Evolutionary conservation across 164 flowering plant genomes (phyloP), one percentile per base, ranked within the genome.

Genomic region (Chimonanthus salicifolius): DNA sequence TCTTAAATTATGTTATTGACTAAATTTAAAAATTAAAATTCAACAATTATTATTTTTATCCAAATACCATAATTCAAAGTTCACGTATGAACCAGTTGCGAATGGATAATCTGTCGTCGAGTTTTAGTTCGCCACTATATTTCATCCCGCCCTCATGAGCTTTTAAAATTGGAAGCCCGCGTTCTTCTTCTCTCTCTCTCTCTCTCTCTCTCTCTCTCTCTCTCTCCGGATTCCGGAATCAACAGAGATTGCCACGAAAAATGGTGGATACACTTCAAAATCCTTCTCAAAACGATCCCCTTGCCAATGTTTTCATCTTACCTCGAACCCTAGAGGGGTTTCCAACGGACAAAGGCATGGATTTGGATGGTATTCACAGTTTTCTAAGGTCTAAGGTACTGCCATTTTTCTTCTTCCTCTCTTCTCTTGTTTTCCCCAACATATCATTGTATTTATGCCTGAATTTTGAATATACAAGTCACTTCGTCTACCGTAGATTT

Each of bases 281-380:
- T 7, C 47, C 44, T 13, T n/a, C 46, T 13, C 47, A 5, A 45
- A 66, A 66, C 48, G 68, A 66, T 66, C 68, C 68, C 48, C 11
- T 66, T 8, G 68, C 47, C 16, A 66, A 45, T 44, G 13, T 44
- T 11, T 66, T 66, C 68, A 47, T 45, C 6, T 15, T 66, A 6
- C 68, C 46, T 11, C 68, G 48, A 66, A 66, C 68, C 49, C 49
- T 66, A 46, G 68, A 66, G 7, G 68, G 68, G 9, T 45, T 66
- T 66, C 47, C 47, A 18, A 2, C 46, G 47, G 47, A 66, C 8
- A 66, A 44, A 43, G 68, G 47, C 68, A 66, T 13, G 20, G 68
- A 44, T 9, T 66, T 44, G n/a, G 68, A 45, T 11, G 44, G 7
- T n/a, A 44, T 44, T 13, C 47, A 66, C 45, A 44, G 6, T 44